Evolutionary conservation across 2,329 filamentous ascomycete species (phyloP), one percentile per base, ranked within the genome.

Genomic region (Aspergillus fischeri): DNA sequence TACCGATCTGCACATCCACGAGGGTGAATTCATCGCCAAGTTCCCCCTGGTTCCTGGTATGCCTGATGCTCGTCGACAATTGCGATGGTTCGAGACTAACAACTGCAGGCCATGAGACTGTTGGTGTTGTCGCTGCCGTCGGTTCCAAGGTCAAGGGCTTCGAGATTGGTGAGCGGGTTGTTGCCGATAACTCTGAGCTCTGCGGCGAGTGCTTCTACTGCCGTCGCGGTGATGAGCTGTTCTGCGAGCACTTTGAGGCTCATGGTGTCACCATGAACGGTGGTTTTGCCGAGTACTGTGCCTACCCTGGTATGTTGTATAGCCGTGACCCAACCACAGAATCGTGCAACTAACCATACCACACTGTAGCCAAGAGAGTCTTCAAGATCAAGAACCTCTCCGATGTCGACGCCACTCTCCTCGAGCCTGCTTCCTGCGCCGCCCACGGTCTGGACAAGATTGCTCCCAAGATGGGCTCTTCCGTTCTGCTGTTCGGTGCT

Each of bases 161-260:
- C 73, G 67, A 79, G 51, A 67, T 88, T 55, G 85, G 86, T 54
- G 84, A 88, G 65, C 82, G 85, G 49, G 86, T 89, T 35, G 83
- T 83, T 56, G 84, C 75, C 8, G 75, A 77, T 62, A 77, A 77
- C 68, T 79, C 76, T 4, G 76, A 89, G 70, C 81, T 89, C 47
- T 90, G 87, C 73, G 83, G 83, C 51, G 82, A 86, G 72, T 90
- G 87, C 76, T 89, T 88, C 79, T 89, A 89, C 77, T 90, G 87
- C 77, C 83, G 84, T 62, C 83, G 86, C 56, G 86, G 87, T 53
- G 81, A 89, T 69, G 79, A 84, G 29, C 75, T 90, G 49, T 82
- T 89, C 55, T 91, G 87, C 71, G 86, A 89, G 73, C 81, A 87
- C 69, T 86, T 88, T 72, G 81, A 85, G 63, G 85, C 84, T 21